Percentiles rank a stretch among this genome's conserved stretches.
These are phyloP conservation scores for Penicillium sp. DNA, from an alignment of 2,329 filamentous ascomycete species.

Conservation along the genomic window DNA sequence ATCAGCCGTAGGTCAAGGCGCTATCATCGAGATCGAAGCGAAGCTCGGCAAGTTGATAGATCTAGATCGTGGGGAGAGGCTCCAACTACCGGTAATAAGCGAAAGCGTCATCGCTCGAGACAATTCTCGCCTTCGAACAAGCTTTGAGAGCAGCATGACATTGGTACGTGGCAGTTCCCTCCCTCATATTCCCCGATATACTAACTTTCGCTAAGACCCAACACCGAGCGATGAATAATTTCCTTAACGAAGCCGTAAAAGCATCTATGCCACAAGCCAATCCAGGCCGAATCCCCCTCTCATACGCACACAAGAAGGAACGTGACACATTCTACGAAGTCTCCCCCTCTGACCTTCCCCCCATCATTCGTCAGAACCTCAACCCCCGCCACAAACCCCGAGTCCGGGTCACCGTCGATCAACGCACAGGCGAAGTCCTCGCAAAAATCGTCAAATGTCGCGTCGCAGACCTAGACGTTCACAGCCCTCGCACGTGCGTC, in stretches of 20 bases:
- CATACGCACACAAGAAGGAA: constrained; percentile 82
- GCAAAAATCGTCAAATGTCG: constrained; percentile 90
- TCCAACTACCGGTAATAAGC: constrained; percentile 69
- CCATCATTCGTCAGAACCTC: constrained; percentile 66
- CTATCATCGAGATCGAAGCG: constrained; percentile 90
- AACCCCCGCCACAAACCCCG: constrained; percentile 63
- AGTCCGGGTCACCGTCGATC: constrained; percentile 77
- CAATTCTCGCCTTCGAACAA: constrained; percentile 57
- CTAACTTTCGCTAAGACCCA: constrained; percentile 61
- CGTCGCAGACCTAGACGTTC: constrained; percentile 86
- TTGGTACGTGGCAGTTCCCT: constrained; percentile 61
- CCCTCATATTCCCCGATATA: constrained; percentile 11
- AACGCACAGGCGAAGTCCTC: constrained; percentile 70
- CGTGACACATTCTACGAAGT: constrained; percentile 84
- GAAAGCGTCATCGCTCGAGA: constrained; percentile 71
- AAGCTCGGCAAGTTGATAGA: constrained; percentile 85
- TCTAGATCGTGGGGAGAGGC: constrained; percentile 70
- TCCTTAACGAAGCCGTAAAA: constrained; percentile 73
- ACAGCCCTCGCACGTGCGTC: constrained; percentile 75
- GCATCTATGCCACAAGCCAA: constrained; percentile 51
- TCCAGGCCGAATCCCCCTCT: constrained; percentile 53
- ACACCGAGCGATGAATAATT: constrained; percentile 83
- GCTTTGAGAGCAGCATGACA: constrained; percentile 89
- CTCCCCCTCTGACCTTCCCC: constrained; percentile 66
- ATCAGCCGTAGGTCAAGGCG: constrained; percentile 66